Evolutionary conservation across 176 grass and related monocot genomes (phyloP).

Genomic region (Raddia guianensis): DNA sequence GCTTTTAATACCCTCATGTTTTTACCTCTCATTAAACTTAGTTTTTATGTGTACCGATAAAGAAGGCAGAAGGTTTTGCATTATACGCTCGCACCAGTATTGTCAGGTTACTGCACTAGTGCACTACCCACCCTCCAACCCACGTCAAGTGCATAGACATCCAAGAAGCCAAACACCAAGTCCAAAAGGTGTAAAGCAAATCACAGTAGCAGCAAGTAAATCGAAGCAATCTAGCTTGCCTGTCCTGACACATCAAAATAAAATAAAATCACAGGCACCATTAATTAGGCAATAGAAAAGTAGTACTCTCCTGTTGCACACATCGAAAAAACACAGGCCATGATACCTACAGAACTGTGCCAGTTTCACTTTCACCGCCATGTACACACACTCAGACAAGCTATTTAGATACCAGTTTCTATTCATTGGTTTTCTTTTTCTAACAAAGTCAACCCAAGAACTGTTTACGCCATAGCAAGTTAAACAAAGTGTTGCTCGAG

Average conservation of each 20-base stretch:
- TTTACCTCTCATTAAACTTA: no score
- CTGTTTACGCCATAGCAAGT: background rate
- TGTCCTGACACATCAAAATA: background rate
- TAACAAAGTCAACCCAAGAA: slow-evolving; percentile 6
- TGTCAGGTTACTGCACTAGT: background rate
- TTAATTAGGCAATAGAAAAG: background rate
- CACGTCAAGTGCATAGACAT: background rate
- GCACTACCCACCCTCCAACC: background rate
- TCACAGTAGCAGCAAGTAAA: slow-evolving; percentile 22
- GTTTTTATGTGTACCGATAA: no score
- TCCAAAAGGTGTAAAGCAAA: background rate
- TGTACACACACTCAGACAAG: background rate
- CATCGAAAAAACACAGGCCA: background rate
- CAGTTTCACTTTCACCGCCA: slow-evolving; percentile 3
- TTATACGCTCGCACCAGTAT: background rate
- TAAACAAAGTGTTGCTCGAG: background rate
- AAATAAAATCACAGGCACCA: background rate
- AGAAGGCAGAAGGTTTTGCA: background rate
- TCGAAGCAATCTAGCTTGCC: slow-evolving; percentile 33
- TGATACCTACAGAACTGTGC: background rate
- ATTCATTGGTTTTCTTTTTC: background rate
- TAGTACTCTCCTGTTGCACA: background rate
- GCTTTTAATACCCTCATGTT: no score
- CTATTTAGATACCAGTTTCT: background rate
- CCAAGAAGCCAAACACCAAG: background rate